A percentile compares a stretch with the other conserved stretches of the same genome.
Evolutionary conservation across 139 green algal genomes (phyloP).

Genomic region (Cymbomonas tetramitiformis): DNA sequence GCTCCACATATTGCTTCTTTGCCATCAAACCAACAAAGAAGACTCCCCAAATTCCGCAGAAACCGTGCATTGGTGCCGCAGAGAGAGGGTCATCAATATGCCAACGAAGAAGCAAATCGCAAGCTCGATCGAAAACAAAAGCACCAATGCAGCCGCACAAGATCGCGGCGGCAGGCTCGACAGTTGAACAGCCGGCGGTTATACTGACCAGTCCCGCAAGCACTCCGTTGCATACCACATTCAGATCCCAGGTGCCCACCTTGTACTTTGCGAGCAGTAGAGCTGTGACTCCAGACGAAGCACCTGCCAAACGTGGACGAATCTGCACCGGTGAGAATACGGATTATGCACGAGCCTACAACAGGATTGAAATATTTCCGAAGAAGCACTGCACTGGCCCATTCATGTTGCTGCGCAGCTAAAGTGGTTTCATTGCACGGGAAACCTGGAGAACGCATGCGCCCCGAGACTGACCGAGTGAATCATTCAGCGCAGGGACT

Average conservation of each 20-base stretch:
- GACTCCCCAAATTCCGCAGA: slow-evolving; percentile 37
- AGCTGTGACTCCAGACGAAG: slow-evolving; percentile 35
- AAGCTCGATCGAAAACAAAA: slow-evolving; percentile 19
- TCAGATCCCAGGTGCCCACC: slow-evolving; percentile 13
- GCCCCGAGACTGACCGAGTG: too few species aligned
- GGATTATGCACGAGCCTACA: too few species aligned
- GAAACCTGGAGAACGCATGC: too few species aligned
- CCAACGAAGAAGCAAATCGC: slow-evolving; percentile 28
- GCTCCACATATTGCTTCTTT: slow-evolving; percentile 27
- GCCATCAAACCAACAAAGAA: slow-evolving; percentile 31
- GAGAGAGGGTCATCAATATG: slow-evolving; percentile 54
- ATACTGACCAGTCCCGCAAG: slow-evolving; percentile 42
- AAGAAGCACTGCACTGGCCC: too few species aligned
- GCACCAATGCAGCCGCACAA: slow-evolving; percentile 34
- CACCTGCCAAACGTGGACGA: too few species aligned
- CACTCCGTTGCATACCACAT: slow-evolving; percentile 32
- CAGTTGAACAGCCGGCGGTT: slow-evolving; percentile 32
- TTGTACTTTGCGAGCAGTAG: slow-evolving; percentile 29
- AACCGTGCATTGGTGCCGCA: slow-evolving; percentile 58
- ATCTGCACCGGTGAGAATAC: too few species aligned
- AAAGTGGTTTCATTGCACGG: too few species aligned
- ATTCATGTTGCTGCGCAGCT: too few species aligned
- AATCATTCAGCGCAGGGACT: too few species aligned
- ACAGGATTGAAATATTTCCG: too few species aligned
- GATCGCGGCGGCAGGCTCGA: slow-evolving; percentile 35